Conservation (phyloP, 176 grass and related monocot species). For the Cocos nucifera region DNA sequence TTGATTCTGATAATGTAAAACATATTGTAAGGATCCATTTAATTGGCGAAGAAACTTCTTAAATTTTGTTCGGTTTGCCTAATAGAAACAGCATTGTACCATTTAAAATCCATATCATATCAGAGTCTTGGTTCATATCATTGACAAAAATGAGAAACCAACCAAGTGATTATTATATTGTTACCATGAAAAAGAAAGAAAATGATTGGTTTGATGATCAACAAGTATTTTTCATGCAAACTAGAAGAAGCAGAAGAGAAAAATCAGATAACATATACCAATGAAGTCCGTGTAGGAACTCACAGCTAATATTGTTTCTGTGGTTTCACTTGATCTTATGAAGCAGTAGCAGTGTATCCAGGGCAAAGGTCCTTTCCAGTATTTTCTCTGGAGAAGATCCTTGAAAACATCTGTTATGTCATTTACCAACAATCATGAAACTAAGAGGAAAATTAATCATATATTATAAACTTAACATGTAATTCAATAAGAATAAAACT, state of each 20-base stretch:
- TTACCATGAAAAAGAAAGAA: background rate
- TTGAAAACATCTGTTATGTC: constrained; percentile 46
- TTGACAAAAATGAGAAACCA: constrained; percentile 1
- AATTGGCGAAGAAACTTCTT: too few species aligned
- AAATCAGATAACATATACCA: too few species aligned
- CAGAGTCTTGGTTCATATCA: too few species aligned
- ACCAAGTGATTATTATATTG: background rate
- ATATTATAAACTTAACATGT: constrained; percentile 14
- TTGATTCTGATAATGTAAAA: too few species aligned
- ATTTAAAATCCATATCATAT: too few species aligned
- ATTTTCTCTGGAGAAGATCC: constrained; percentile 59
- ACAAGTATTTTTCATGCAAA: constrained; percentile 3
- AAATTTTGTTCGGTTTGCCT: too few species aligned
- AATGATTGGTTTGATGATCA: background rate
- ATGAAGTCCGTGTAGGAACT: background rate
- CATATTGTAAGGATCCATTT: too few species aligned
- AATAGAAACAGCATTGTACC: too few species aligned
- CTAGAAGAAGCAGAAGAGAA: background rate
- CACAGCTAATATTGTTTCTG: constrained; percentile 61
- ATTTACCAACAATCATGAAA: background rate
- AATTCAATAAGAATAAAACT: constrained; percentile 10
- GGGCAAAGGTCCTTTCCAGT: constrained; percentile 66
- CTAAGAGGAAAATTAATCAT: too few species aligned
- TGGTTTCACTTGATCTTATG: constrained; percentile 76
- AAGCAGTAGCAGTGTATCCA: constrained; percentile 94